A percentile compares a stretch with the other conserved stretches of the same genome.
Evolutionary conservation across 202 grass and related monocot species (phyloP).

Genomic region (Elaeis oleifera): DNA sequence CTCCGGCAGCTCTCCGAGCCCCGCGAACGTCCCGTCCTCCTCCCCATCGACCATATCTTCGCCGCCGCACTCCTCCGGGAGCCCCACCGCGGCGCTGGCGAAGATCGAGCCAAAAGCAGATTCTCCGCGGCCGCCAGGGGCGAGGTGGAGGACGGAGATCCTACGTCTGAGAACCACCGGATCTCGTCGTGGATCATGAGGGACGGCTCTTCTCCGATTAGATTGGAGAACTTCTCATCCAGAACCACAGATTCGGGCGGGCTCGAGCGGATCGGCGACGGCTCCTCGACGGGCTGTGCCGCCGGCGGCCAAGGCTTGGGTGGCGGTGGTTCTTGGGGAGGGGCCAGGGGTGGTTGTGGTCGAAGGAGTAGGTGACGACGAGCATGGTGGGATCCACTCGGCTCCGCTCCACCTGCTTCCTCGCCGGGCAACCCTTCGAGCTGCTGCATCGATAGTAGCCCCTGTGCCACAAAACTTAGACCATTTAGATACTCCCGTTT

Average conservation of each 20-base stretch:
- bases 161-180: slow-evolving; percentile 48
- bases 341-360: slow-evolving; percentile 81
- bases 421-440: slow-evolving; percentile 91
- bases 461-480: slow-evolving; percentile 17
- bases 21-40: slow-evolving; percentile 73
- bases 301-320: slow-evolving; percentile 11
- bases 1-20: slow-evolving; percentile 77
- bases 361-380: slow-evolving; percentile 93
- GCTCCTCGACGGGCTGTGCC: slow-evolving; percentile 11
- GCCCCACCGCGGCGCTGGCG: slow-evolving; percentile 18
- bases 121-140: slow-evolving; percentile 29
- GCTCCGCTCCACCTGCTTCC: slow-evolving; percentile 95
- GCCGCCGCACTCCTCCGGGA: slow-evolving; percentile 49
- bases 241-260: neutral
- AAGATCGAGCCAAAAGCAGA: slow-evolving; percentile 36
- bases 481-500: too few species aligned
- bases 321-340: slow-evolving; percentile 42
- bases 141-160: slow-evolving; percentile 50
- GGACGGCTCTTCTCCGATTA: slow-evolving; percentile 10
- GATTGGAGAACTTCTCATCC: slow-evolving; percentile 1
- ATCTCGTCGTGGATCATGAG: slow-evolving; percentile 22
- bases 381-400: slow-evolving; percentile 64
- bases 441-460: slow-evolving; percentile 98
- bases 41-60: slow-evolving; percentile 31
- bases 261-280: neutral